These are phyloP conservation scores for Rhododendron simsii DNA, from an alignment of 148 eudicot species.

Conservation along the genomic window DNA sequence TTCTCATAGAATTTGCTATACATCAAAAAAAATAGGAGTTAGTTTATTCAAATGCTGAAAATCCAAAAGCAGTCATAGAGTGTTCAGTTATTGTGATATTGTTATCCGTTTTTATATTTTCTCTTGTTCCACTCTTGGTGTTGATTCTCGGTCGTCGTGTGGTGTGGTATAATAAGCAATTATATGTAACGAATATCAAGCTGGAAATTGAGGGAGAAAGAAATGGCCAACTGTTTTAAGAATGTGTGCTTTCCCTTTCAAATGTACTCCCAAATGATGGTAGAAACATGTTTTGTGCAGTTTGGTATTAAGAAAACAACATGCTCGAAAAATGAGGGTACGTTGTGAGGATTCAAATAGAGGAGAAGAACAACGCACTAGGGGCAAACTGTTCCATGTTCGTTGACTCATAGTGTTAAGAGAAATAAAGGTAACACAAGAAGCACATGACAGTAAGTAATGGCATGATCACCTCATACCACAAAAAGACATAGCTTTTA, in stretches of 20 bases:
- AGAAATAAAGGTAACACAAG: not conserved
- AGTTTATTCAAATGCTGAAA: not conserved
- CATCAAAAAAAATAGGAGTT: not conserved
- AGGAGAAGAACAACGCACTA: not conserved
- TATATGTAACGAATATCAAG: not conserved
- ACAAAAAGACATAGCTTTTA: not conserved
- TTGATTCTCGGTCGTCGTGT: not conserved
- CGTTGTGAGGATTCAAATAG: not conserved
- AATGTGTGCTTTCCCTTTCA: not conserved
- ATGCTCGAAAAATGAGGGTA: not conserved
- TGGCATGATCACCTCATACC: not conserved
- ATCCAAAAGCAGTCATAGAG: not conserved
- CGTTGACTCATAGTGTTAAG: not conserved
- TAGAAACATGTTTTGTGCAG: not conserved
- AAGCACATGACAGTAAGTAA: not conserved
- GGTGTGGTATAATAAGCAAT: not conserved
- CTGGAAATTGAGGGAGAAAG: not conserved
- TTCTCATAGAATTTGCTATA: not conserved
- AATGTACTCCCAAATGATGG: not conserved
- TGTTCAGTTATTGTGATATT: not conserved
- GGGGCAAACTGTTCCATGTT: not conserved
- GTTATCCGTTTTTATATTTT: not conserved
- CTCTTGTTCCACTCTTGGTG: not conserved
- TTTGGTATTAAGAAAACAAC: not conserved
- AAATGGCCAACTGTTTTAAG: not conserved